phyloP scores from a whole-genome alignment of 495 filamentous ascomycete species.

The Aspergillus conjunctus region DNA sequence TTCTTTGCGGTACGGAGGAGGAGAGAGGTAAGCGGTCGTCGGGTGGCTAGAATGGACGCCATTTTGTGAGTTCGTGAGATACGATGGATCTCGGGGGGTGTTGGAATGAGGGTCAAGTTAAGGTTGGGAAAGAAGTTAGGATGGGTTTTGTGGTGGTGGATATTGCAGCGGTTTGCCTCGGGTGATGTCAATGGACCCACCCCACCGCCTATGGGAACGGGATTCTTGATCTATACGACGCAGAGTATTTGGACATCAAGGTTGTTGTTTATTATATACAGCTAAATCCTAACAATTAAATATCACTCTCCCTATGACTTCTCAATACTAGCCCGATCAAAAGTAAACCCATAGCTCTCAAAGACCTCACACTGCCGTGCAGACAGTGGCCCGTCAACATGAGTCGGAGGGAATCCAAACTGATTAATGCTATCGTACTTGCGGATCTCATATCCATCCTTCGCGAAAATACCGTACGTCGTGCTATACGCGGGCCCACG shows the following conservation, averaged over 20 bases:
- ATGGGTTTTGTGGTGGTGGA: too few species aligned
- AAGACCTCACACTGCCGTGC: constrained; percentile 30
- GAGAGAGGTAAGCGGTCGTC: constrained; percentile 24
- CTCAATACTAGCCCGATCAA: constrained; percentile 22
- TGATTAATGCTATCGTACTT: constrained; percentile 6
- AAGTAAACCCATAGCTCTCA: constrained; percentile 33
- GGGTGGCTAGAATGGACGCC: constrained; percentile 28
- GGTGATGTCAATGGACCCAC: constrained; percentile 38
- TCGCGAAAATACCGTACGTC: constrained; percentile 14
- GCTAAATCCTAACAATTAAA: too few species aligned
- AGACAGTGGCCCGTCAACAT: constrained; percentile 18
- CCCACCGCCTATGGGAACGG: constrained; percentile 11
- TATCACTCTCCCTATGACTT: constrained; percentile 20
- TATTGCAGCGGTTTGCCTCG: constrained; percentile 1
- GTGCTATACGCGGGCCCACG: constrained; percentile 31
- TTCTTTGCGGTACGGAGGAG: constrained; percentile 18
- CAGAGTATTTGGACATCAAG: neutral
- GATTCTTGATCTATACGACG: neutral
- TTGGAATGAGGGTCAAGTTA: too few species aligned
- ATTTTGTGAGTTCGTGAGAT: constrained; percentile 23
- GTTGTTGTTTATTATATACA: too few species aligned
- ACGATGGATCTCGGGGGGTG: too few species aligned
- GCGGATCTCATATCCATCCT: constrained; percentile 15
- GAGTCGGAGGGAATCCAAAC: constrained; percentile 8
- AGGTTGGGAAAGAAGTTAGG: too few species aligned